Conservation (phyloP, 78 protist species). For the Tieghemostelium lacteum region DNA sequence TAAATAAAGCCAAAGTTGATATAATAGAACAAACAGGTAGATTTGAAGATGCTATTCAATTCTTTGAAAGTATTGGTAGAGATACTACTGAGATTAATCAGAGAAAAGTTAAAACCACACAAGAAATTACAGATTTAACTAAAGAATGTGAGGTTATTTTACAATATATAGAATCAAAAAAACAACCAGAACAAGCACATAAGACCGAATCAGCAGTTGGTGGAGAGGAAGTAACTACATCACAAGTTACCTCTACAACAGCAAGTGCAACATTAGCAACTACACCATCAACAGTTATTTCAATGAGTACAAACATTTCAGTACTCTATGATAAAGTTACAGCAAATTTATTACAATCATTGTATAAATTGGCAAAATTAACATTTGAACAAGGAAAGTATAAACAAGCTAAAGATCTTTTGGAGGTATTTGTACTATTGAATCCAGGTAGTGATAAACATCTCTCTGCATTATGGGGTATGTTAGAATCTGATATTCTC, state of each 20-base stretch:
- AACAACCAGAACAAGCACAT: slow-evolving; percentile 39
- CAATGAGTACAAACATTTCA: not conserved
- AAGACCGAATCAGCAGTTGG: slow-evolving; percentile 32
- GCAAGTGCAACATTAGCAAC: not conserved
- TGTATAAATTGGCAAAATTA: slow-evolving; percentile 52
- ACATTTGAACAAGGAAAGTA: slow-evolving; percentile 55
- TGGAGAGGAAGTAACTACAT: slow-evolving; percentile 9
- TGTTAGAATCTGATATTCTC: slow-evolving; percentile 92
- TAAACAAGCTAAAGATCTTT: slow-evolving; percentile 45
- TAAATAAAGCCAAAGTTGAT: slow-evolving; percentile 68
- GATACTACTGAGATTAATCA: slow-evolving; percentile 36
- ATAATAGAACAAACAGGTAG: slow-evolving; percentile 59
- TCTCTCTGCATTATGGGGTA: slow-evolving; percentile 93
- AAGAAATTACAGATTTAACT: slow-evolving; percentile 27
- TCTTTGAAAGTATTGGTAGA: slow-evolving; percentile 28
- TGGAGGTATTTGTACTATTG: slow-evolving; percentile 39
- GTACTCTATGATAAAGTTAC: slow-evolving; percentile 26
- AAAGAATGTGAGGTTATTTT: slow-evolving; percentile 30
- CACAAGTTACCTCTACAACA: not conserved
- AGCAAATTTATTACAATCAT: slow-evolving; percentile 46
- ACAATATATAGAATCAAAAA: slow-evolving; percentile 50
- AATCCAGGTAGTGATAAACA: slow-evolving; percentile 42
- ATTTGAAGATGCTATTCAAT: slow-evolving; percentile 37
- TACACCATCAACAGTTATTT: slow-evolving; percentile 7
- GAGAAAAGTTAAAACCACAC: slow-evolving; percentile 32